Base-by-base conservation (phyloP, 2,329 filamentous ascomycete genomes). In the Fusarium redolens region DNA sequence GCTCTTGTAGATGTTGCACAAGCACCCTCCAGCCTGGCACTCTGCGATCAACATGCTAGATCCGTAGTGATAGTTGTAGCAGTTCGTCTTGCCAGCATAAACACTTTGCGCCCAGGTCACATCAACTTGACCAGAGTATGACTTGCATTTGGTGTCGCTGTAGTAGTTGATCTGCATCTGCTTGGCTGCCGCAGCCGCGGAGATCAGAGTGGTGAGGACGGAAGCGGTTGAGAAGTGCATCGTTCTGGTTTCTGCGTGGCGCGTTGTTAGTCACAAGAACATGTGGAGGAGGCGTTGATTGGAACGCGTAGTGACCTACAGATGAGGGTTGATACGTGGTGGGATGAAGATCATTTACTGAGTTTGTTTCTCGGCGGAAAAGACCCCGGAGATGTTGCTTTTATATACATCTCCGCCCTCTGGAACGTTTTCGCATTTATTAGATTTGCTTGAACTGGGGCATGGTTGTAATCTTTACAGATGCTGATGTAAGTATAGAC, bases 201-300 rank as follows among this genome's bases (percentile, higher is more conserved):
- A 11, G 14, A 31, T 48, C 7, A 47, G 6, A 3, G 25, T 15
- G 44, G 12, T 1, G 3, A 47, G 18, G 8, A 47, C 3, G 3
- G 5, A 22, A 13, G 7, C 10, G 4, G 15, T 50, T 8, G 7
- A 8, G 2, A 13, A 12, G 6, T 7, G 12, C 33, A n/a, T 38
- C 2, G 12, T 8, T 15, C 28, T 4, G 4, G 2, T 25, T 7
- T 7, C 15, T 13, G 11, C 7, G 12, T 52, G n/a, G 3, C 4
- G 4, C 9, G 22, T 1, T 8, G 2, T 12, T 6, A 28, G 14
- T 52, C 31, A 52, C 22, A 5, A 20, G 50, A 8, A 1, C 5
- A 17, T 15, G 1, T 4, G 2, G 5, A 52, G 22, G 13, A 28
- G 13, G 17, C 1, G 3, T 1, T 54, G 22, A 54, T 54, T 40